Evolutionary conservation across 768 basidiomycete genomes (phyloP).

Genomic region (Termitomyces sp.): DNA sequence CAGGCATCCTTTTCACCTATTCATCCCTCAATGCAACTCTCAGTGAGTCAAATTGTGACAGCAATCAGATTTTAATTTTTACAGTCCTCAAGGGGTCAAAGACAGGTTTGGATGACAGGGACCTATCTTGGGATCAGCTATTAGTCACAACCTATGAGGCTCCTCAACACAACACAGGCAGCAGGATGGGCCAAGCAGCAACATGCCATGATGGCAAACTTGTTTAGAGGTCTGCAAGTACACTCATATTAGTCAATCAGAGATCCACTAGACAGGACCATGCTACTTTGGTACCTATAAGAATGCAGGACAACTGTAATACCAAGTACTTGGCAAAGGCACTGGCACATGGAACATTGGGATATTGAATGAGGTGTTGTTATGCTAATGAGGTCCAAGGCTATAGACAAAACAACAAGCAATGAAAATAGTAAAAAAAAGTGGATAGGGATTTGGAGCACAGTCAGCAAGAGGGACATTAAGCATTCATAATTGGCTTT

Average conservation of each 20-base stretch:
- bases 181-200: not conserved
- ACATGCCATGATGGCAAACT: not conserved
- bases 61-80: too few species aligned
- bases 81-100: not conserved
- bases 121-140: not conserved
- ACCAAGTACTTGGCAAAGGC: not conserved
- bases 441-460: too few species aligned
- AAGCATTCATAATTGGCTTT: too few species aligned
- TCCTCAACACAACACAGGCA: not conserved
- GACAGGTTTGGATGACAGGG: not conserved
- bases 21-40: too few species aligned
- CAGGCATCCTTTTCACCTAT: too few species aligned
- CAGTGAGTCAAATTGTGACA: too few species aligned
- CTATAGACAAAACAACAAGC: too few species aligned
- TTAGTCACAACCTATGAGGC: not conserved
- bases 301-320: not conserved
- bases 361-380: too few species aligned
- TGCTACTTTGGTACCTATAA: not conserved
- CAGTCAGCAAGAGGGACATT: too few species aligned
- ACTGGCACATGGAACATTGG: not conserved
- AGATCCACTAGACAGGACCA: not conserved
- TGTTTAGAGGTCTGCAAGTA: not conserved
- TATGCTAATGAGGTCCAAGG: too few species aligned
- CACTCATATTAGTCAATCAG: not conserved
- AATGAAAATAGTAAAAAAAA: too few species aligned